Evolutionary conservation across 2,329 filamentous ascomycete species (phyloP), one percentile per base, ranked within the genome.

Genomic region (Aspergillus fischeri): DNA sequence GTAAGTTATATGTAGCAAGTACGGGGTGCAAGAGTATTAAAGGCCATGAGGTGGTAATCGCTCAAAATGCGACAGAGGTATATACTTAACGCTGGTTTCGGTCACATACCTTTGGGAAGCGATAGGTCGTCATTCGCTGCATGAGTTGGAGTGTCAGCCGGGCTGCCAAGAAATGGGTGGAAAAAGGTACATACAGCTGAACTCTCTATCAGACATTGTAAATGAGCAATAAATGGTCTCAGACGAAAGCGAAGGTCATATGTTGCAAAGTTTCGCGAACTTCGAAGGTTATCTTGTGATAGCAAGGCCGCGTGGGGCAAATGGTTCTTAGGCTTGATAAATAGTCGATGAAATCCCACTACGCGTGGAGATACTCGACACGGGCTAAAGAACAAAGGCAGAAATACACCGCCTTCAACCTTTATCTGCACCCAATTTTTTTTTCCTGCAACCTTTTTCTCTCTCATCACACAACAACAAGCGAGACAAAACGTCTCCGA

Each of bases 61-160:
- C 10, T 7, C 4, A 2, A 27, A 47, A 47, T 47, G 44, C 44
- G 44, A 21, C 20, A 47, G 11, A 29, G 52, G 44, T 24, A 47
- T 48, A 58, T 25, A 29, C 21, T 10, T 17, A 24, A 52, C 38
- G 29, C 21, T 11, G 6, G 11, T 11, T 25, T 24, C 21, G 24
- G 3, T 1, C 50, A 59, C 67, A 55, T 71, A 82, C 80, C 80
- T 78, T 85, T 85, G 25, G 83, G 83, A 52, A 85, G 78, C 65
- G 82, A 84, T 65, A 85, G 75, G 65, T 86, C 83, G 65, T 85
- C 83, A 70, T 77, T 81, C 63, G 78, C 80, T 83, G 60, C 49
- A 51, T 38, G 47, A 54, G 60, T 29, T 51, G 42, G 21, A 51
- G 58, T 54, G 63, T 68, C 55, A 72, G 66, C 60, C 58, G 52